Conservation (phyloP, 805 yeast genomes). For the Saturnispora saitoi region DNA sequence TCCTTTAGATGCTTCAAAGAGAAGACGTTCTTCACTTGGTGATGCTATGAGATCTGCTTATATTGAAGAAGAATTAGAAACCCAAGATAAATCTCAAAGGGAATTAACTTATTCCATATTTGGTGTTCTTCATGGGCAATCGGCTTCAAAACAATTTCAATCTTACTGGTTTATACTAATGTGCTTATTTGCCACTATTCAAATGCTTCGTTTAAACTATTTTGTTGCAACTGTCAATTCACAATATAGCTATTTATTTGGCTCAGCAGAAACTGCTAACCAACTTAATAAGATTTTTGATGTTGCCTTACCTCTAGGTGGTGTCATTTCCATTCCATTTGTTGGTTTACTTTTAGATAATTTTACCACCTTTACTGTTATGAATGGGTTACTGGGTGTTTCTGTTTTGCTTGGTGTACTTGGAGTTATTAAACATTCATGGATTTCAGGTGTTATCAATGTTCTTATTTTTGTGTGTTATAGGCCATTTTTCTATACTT, state of each 20-base stretch:
- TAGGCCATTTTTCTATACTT: slow-evolving; percentile 53
- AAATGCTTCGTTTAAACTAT: slow-evolving; percentile 49
- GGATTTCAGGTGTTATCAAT: slow-evolving; percentile 35
- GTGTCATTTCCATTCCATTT: slow-evolving; percentile 45
- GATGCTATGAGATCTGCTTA: slow-evolving; percentile 48
- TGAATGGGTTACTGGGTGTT: slow-evolving; percentile 31
- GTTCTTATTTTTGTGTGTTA: slow-evolving; percentile 42
- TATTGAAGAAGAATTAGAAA: slow-evolving; percentile 40
- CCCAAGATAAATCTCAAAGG: slow-evolving; percentile 22
- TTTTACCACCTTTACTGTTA: slow-evolving; percentile 38
- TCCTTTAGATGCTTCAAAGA: slow-evolving; percentile 11
- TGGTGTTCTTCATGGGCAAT: slow-evolving; percentile 46
- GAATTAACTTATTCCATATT: slow-evolving; percentile 35
- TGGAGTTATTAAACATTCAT: slow-evolving; percentile 35
- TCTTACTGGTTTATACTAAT: slow-evolving; percentile 46
- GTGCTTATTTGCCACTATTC: slow-evolving; percentile 43
- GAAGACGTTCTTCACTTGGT: slow-evolving; percentile 42
- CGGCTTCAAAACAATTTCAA: slow-evolving; percentile 39
- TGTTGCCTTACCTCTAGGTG: slow-evolving; percentile 48
- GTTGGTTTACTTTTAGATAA: slow-evolving; percentile 44
- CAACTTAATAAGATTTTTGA: slow-evolving; percentile 41
- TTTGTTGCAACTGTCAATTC: slow-evolving; percentile 51
- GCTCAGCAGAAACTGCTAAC: slow-evolving; percentile 32
- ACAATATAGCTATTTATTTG: slow-evolving; percentile 42
- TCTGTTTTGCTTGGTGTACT: slow-evolving; percentile 40